Conservation (phyloP, 352 stramenopile genomes). For the Phytophthora multivora region DNA sequence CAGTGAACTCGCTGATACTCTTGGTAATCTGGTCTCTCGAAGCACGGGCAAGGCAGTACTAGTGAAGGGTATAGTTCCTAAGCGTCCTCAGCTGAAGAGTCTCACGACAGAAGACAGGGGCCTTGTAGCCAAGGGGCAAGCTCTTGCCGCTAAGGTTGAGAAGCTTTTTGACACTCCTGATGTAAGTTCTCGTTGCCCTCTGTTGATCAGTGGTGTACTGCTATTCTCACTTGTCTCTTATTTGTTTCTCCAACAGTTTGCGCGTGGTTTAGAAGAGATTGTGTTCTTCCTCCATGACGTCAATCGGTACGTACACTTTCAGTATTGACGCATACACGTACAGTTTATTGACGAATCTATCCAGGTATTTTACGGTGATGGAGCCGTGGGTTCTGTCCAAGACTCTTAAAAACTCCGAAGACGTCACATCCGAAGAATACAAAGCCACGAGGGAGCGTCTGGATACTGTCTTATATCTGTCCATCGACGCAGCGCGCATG, state of each 20-base stretch:
- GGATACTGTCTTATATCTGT: constrained; percentile 70
- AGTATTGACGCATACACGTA: not conserved
- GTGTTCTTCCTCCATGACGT: constrained; percentile 85
- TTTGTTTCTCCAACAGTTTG: constrained; percentile 53
- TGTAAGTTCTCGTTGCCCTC: constrained; percentile 36
- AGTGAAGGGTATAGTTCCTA: constrained; percentile 48
- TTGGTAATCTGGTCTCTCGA: constrained; percentile 89
- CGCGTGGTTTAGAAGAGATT: constrained; percentile 68
- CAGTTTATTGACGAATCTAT: not conserved
- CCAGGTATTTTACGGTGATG: constrained; percentile 77
- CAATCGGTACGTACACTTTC: constrained; percentile 49
- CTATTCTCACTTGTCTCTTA: not conserved
- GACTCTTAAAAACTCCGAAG: constrained; percentile 40
- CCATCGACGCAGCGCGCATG: constrained; percentile 75
- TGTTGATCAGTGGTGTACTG: constrained; percentile 4
- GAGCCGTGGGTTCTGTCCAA: constrained; percentile 84
- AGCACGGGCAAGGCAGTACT: constrained; percentile 77
- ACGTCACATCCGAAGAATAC: constrained; percentile 40
- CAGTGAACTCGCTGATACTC: constrained; percentile 91
- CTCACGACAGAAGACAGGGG: constrained; percentile 53
- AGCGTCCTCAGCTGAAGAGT: constrained; percentile 29
- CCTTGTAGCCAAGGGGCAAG: constrained; percentile 59
- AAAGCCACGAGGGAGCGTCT: constrained; percentile 47
- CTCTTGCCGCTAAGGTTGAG: constrained; percentile 51
- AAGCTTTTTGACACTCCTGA: constrained; percentile 71